Evolutionary conservation across 2,329 filamentous ascomycete genomes (phyloP), one percentile per base, ranked within the genome.

Genomic region (Cladophialophora exuberans): DNA sequence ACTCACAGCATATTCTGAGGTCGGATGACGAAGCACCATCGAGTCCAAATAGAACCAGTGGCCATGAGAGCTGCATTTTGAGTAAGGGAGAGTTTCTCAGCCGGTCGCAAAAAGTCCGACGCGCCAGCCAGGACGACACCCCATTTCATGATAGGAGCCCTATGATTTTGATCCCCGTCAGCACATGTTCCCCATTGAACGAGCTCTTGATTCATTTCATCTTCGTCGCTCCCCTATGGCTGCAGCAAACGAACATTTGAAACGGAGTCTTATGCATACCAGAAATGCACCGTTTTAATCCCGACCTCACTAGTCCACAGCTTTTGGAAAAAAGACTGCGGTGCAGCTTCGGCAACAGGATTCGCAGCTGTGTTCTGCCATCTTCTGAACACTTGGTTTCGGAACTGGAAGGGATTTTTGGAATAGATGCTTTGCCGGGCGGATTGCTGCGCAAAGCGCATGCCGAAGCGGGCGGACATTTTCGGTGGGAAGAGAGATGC

Each of bases 141-240:
- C 94, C 94, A 99, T 87, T 85, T 97, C 91, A 97, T 96, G 64
- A 97, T 86, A 55, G 93, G 93, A 39, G 93, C 92, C 90, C 89
- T 93, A 65, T 42, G 6, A 35, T 10, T 17, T 17, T 25, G 13
- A 5, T 20, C 33, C 9, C 13, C 18, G 55, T 58, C 46, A 58
- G 46, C 33, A 36, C 38, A n/a, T 5, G 4, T 35, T 22, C 25
- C 17, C 22, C 23, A 22, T 10, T 28, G 10, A 38, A 38, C 15
- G 2, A 31, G 11, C 9, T 41, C 36, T 22, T 11, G 20, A 13
- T 6, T 13, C 36, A 22, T 7, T 3, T 23, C 20, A 2, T 11
- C 23, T n/a, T 15, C 6, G 13, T 6, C 20, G 26, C 17, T 7
- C 23, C n/a, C 25, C 17, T 3, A 38, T 17, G 20, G 17, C 18